Conservation (phyloP, 1,284 basidiomycete species). For the Microbotryum scabiosae region DNA sequence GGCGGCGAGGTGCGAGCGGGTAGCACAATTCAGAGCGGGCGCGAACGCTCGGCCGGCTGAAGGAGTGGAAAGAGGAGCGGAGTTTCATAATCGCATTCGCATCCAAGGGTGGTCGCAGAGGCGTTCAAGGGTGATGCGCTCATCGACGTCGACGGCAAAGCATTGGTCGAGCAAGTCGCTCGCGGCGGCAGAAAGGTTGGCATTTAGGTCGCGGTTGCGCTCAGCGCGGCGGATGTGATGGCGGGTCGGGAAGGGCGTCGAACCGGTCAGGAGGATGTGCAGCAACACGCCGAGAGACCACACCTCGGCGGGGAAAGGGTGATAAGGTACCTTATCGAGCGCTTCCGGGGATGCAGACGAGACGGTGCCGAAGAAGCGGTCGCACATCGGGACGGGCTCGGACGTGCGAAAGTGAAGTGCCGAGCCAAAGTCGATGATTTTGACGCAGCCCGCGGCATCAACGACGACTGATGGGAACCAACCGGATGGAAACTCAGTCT, state of each 20-base stretch:
- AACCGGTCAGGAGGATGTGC: constrained; percentile 71
- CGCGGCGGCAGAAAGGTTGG: constrained; percentile 26
- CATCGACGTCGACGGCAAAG: constrained; percentile 33
- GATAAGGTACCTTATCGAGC: constrained; percentile 55
- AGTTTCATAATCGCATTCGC: constrained; percentile 1
- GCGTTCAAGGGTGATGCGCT: constrained; percentile 33
- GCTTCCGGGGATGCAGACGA: constrained; percentile 64
- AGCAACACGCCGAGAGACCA: constrained; percentile 84
- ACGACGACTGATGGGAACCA: constrained; percentile 72
- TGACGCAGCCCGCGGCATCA: constrained; percentile 72
- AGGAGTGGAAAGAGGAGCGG: too few relatives aligned
- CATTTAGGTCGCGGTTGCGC: constrained; percentile 35
- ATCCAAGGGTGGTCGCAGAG: constrained; percentile 37
- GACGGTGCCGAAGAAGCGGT: constrained; percentile 66
- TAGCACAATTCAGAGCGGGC: too few relatives aligned
- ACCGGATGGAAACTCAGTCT: not conserved
- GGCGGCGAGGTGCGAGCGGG: too few relatives aligned
- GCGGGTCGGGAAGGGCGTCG: constrained; percentile 67
- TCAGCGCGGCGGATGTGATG: constrained; percentile 53
- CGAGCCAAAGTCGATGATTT: constrained; percentile 86
- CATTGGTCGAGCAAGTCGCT: constrained; percentile 34
- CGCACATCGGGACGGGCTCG: constrained; percentile 13
- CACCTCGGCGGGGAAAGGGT: constrained; percentile 66
- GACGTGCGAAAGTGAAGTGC: constrained; percentile 58
- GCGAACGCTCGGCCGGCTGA: too few relatives aligned